These are phyloP conservation scores for Suillus clintonianus DNA, from an alignment of 768 basidiomycete species.

Conservation along the genomic window DNA sequence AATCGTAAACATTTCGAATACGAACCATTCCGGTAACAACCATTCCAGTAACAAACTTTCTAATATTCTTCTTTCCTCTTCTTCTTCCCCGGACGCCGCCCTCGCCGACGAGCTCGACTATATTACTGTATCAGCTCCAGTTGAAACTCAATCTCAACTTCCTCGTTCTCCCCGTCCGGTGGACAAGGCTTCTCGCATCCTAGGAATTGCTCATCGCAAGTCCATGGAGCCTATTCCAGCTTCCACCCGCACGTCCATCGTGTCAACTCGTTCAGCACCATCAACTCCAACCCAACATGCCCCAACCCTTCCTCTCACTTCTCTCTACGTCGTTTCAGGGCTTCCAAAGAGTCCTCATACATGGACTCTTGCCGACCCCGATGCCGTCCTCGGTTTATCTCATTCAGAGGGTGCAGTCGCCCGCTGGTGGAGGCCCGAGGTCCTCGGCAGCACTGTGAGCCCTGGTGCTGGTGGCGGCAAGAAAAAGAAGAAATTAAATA, in stretches of 20 bases:
- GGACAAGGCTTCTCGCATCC: conserved; percentile 78
- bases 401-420: conserved; percentile 85
- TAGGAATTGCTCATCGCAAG: conserved; percentile 72
- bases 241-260: conserved; percentile 72
- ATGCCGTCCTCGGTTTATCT: conserved; percentile 77
- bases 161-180: conserved; percentile 42
- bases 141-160: conserved; percentile 29
- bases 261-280: conserved; percentile 58
- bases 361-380: conserved; percentile 87
- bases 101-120: conserved; percentile 78
- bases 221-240: conserved; percentile 88
- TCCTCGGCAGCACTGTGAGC: conserved; percentile 84
- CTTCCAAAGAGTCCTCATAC: conserved; percentile 88
- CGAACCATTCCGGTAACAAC: conserved; percentile 10
- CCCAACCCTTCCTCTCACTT: conserved; percentile 76
- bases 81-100: conserved; percentile 33
- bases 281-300: conserved; percentile 57
- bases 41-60: conserved; percentile 15
- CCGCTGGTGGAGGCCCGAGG: conserved; percentile 91
- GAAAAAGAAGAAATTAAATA: conserved; percentile 66
- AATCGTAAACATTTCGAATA: conserved; percentile 13
- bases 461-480: conserved; percentile 81
- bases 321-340: conserved; percentile 85
- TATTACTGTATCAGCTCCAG: conserved; percentile 50
- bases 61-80: conserved; percentile 43